Conservation (phyloP, 768 basidiomycete species). For the Termitomyces sp. region DNA sequence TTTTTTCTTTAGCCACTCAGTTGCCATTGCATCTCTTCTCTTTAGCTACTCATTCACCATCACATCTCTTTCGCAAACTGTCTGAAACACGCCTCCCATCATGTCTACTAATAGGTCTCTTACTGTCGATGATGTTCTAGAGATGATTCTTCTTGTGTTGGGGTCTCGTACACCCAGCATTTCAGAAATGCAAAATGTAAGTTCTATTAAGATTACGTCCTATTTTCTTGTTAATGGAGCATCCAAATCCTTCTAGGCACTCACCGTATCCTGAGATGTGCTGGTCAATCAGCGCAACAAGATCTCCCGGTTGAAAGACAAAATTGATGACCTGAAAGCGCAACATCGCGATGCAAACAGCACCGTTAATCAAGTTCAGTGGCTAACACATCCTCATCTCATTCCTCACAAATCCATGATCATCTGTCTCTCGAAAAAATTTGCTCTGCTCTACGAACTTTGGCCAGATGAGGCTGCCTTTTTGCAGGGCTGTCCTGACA, state of each 20-base stretch:
- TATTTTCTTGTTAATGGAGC: background rate
- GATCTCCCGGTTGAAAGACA: background rate
- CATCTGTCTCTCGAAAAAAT: too few relatives aligned
- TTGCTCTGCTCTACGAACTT: background rate
- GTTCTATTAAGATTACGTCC: background rate
- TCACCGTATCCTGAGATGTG: background rate
- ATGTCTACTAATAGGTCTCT: too few relatives aligned
- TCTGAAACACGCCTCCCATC: background rate
- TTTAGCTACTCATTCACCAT: too few relatives aligned
- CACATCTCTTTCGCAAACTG: background rate
- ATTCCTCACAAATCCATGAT: too few relatives aligned
- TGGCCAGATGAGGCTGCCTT: background rate
- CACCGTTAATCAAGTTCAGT: background rate
- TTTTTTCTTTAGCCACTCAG: too few relatives aligned
- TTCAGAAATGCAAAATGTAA: background rate
- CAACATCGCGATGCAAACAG: background rate
- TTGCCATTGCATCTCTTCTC: too few relatives aligned
- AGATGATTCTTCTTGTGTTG: background rate
- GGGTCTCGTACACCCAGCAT: background rate
- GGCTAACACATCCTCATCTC: too few relatives aligned
- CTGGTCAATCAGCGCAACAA: background rate
- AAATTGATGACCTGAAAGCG: background rate
- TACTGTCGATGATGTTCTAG: background rate
- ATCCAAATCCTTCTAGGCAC: background rate
- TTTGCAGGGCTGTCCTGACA: background rate